phyloP scores from a whole-genome alignment of 345 rosid species.

The Syzygium aqueum region DNA sequence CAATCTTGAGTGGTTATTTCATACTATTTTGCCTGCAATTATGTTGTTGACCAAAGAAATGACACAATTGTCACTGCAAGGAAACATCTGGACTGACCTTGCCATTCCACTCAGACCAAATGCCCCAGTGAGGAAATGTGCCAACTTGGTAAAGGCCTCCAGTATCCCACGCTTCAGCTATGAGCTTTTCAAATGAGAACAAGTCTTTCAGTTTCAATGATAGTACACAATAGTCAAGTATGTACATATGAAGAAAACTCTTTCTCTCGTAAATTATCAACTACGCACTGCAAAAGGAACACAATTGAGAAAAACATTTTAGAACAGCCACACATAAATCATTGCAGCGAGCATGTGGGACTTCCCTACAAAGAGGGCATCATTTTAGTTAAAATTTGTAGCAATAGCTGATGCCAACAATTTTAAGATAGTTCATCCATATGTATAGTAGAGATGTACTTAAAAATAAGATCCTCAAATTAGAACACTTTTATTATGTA shows the following conservation, averaged over 20 bases:
- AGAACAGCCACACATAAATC: neutral
- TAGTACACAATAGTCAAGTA: neutral
- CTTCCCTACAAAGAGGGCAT: neutral
- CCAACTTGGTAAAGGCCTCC: slow-evolving; percentile 99
- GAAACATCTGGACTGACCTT: slow-evolving; percentile 48
- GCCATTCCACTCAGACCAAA: slow-evolving; percentile 99
- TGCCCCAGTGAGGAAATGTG: slow-evolving; percentile 87
- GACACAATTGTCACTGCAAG: neutral
- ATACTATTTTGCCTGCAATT: neutral
- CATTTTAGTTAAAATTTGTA: neutral
- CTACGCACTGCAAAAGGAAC: neutral
- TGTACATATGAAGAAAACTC: neutral
- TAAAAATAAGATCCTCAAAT: neutral
- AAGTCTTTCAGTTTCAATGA: neutral
- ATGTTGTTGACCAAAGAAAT: neutral
- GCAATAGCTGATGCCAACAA: neutral
- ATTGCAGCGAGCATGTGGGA: neutral
- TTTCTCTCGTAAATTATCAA: neutral
- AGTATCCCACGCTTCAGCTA: slow-evolving; percentile 98
- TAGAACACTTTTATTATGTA: neutral
- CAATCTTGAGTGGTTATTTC: neutral
- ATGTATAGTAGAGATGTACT: neutral
- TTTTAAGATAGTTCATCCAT: neutral
- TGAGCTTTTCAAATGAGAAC: slow-evolving; percentile 44
- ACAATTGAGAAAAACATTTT: neutral